phyloP scores from a whole-genome alignment of 106 monocot genomes.

The Gastrodia elata region DNA sequence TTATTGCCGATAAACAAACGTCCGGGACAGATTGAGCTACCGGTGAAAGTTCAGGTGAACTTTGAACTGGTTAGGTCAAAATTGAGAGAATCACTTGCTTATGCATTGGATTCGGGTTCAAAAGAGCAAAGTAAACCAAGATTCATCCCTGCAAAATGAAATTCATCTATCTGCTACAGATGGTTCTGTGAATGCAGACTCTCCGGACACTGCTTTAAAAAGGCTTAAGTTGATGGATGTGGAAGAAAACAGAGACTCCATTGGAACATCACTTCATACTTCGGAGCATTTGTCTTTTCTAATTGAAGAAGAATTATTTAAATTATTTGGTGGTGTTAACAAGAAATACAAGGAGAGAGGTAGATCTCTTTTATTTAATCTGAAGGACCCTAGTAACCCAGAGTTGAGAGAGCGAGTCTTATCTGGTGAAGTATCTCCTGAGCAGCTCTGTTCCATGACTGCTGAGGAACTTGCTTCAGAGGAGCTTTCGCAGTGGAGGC shows the following conservation, averaged over 20 bases:
- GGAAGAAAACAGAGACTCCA: slow-evolving; percentile 7
- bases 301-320: slow-evolving; percentile 91
- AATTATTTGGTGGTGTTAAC: slow-evolving; percentile 81
- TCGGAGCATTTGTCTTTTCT: slow-evolving; percentile 35
- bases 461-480: slow-evolving; percentile 96
- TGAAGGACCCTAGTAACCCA: slow-evolving; percentile 84
- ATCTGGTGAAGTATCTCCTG: slow-evolving; percentile 63
- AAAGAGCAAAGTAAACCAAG: slow-evolving; percentile 33
- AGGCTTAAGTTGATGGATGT: slow-evolving; percentile 31
- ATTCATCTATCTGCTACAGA: background rate
- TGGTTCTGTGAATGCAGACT: slow-evolving; percentile 16
- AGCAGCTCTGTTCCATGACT: slow-evolving; percentile 80
- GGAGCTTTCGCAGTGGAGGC: slow-evolving; percentile 83
- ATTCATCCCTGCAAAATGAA: slow-evolving; percentile 1
- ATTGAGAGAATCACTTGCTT: slow-evolving; percentile 55
- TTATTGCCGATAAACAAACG: slow-evolving; percentile 33
- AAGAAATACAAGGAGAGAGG: slow-evolving; percentile 98
- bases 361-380: slow-evolving; percentile 87
- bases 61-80: slow-evolving; percentile 69
- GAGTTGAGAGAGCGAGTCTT: slow-evolving; percentile 66
- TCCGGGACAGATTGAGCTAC: slow-evolving; percentile 14
- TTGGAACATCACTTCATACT: slow-evolving; percentile 11
- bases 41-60: slow-evolving; percentile 28
- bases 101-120: slow-evolving; percentile 39
- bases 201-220: slow-evolving; percentile 23